These are phyloP conservation scores for Penicillium steckii DNA, from an alignment of 495 filamentous ascomycete genomes.

Conservation along the genomic window DNA sequence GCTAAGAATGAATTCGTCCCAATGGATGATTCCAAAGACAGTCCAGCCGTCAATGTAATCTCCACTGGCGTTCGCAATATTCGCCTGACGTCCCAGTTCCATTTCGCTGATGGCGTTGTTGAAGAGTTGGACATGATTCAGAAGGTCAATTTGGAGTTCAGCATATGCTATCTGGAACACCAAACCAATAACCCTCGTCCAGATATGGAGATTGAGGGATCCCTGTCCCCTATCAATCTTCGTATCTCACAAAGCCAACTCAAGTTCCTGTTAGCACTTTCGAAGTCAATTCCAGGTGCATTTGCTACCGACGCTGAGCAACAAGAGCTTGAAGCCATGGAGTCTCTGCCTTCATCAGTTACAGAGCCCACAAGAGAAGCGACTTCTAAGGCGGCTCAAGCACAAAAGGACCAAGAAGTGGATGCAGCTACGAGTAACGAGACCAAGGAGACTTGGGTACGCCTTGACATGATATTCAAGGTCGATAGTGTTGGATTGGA, in stretches of 20 bases:
- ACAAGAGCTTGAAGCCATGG: constrained; percentile 59
- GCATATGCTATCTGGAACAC: constrained; percentile 87
- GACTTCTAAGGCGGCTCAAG: constrained; percentile 43
- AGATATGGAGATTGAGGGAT: constrained; percentile 87
- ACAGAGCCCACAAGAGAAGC: constrained; percentile 45
- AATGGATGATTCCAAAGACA: constrained; percentile 67
- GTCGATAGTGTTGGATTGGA: constrained; percentile 84
- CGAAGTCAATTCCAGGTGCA: constrained; percentile 78
- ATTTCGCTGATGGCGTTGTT: constrained; percentile 66
- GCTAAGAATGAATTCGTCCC: constrained; percentile 88
- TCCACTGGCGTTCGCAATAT: constrained; percentile 90
- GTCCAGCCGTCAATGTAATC: constrained; percentile 81
- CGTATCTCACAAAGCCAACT: constrained; percentile 87
- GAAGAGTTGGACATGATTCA: constrained; percentile 96
- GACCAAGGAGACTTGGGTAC: constrained; percentile 76
- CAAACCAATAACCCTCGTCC: constrained; percentile 72
- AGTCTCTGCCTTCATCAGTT: constrained; percentile 61
- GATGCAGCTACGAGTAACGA: constrained; percentile 59
- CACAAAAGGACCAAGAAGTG: constrained; percentile 41
- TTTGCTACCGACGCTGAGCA: constrained; percentile 77
- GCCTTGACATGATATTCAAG: constrained; percentile 90
- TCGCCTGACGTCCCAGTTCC: constrained; percentile 82
- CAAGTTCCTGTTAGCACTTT: constrained; percentile 81
- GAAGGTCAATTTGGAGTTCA: constrained; percentile 90
- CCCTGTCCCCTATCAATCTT: constrained; percentile 88